These are phyloP conservation scores for Suhomyces bolitotheri DNA, from an alignment of 1,139 yeast genomes.

Conservation along the genomic window DNA sequence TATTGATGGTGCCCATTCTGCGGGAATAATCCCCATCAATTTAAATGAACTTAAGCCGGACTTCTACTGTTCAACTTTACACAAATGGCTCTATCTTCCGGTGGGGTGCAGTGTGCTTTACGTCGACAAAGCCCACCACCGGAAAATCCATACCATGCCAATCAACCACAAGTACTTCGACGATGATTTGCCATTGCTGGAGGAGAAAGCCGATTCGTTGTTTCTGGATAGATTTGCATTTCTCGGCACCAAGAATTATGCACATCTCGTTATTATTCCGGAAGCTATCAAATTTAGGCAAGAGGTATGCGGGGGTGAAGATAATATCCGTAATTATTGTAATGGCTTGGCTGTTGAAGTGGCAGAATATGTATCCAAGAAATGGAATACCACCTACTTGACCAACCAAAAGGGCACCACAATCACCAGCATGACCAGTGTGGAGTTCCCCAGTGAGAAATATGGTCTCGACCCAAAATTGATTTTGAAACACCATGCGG, in stretches of 20 bases:
- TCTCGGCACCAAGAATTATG: constrained; percentile 37
- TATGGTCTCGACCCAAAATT: constrained; percentile 16
- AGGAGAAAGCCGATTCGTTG: constrained; percentile 26
- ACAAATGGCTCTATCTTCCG: constrained; percentile 69
- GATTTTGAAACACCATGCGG: constrained; percentile 13
- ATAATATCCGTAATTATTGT: constrained; percentile 50
- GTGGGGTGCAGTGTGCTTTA: constrained; percentile 61
- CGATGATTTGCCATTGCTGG: constrained; percentile 22
- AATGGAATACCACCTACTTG: constrained; percentile 39
- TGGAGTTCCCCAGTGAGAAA: constrained; percentile 38
- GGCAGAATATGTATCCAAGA: constrained; percentile 34
- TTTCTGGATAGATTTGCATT: constrained; percentile 41
- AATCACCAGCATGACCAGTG: constrained; percentile 48
- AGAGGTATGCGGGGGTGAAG: constrained; percentile 63
- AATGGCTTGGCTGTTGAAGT: constrained; percentile 44
- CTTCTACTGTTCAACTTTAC: constrained; percentile 62
- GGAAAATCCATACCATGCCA: constrained; percentile 57
- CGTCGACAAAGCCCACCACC: constrained; percentile 54
- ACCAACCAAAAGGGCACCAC: constrained; percentile 32
- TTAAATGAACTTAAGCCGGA: constrained; percentile 54
- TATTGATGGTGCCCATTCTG: constrained; percentile 73
- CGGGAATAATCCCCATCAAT: constrained; percentile 56
- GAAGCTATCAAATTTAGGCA: constrained; percentile 54
- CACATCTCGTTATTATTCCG: constrained; percentile 27
- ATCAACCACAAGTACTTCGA: constrained; percentile 49